phyloP scores from a whole-genome alignment of 2,329 filamentous ascomycete species.

The Dryadomyces sulphureus region DNA sequence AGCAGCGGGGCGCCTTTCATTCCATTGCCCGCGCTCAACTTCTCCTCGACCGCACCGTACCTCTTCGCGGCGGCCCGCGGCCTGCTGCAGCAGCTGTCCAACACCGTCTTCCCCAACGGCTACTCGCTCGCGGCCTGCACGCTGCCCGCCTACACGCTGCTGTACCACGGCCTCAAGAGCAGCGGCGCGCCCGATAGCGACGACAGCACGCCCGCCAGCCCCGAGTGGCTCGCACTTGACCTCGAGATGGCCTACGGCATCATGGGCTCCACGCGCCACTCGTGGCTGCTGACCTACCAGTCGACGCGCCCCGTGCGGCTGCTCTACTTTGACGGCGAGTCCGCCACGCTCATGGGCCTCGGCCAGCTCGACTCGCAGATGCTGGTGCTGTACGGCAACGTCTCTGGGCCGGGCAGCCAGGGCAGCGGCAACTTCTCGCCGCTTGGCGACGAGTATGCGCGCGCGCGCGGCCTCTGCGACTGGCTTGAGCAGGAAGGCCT shows the following conservation, averaged over 20 bases:
- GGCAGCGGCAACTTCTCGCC: slow-evolving; percentile 13
- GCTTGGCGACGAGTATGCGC: slow-evolving; percentile 29
- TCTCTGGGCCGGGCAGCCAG: slow-evolving; percentile 20
- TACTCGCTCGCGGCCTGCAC: slow-evolving; percentile 30
- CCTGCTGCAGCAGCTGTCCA: slow-evolving; percentile 33
- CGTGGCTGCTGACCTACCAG: slow-evolving; percentile 32
- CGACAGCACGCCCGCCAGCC: slow-evolving; percentile 22
- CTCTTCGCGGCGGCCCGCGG: slow-evolving; percentile 31
- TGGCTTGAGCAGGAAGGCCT: slow-evolving; percentile 26
- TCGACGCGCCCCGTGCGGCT: slow-evolving; percentile 25
- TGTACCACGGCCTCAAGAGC: slow-evolving; percentile 30
- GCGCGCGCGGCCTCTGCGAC: slow-evolving; percentile 29
- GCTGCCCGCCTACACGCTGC: slow-evolving; percentile 28
- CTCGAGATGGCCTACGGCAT: slow-evolving; percentile 39
- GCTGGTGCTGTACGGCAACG: slow-evolving; percentile 32
- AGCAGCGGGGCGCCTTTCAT: background rate
- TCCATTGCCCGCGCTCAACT: slow-evolving; percentile 25
- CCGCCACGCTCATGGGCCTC: slow-evolving; percentile 28
- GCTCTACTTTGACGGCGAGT: slow-evolving; percentile 36
- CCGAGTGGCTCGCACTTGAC: slow-evolving; percentile 38
- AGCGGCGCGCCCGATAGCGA: background rate
- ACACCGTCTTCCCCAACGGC: slow-evolving; percentile 35
- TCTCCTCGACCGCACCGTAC: slow-evolving; percentile 30
- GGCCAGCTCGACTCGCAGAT: slow-evolving; percentile 34
- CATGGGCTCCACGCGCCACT: slow-evolving; percentile 27